Evolutionary conservation across 768 basidiomycete species (phyloP).

Genomic region (Mrakia blollopis): DNA sequence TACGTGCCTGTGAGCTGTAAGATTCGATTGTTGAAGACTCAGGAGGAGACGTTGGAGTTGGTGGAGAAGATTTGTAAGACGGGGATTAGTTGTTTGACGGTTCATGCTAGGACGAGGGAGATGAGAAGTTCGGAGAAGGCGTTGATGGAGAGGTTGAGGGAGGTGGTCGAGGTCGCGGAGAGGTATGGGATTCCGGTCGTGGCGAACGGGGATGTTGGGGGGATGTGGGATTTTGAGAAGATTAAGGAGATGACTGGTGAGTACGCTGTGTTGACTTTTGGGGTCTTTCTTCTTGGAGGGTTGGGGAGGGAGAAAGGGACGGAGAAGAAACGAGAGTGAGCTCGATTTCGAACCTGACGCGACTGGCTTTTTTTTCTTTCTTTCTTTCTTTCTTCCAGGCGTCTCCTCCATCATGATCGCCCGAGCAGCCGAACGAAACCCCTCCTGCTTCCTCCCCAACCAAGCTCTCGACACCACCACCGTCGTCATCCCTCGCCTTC

Average conservation of each 20-base stretch:
- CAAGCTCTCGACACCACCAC: conserved; percentile 65
- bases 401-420: conserved; percentile 96
- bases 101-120: conserved; percentile 88
- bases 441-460: conserved; percentile 70
- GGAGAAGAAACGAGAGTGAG: not conserved
- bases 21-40: conserved; percentile 78
- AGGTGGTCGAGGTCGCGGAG: conserved; percentile 75
- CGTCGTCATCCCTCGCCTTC: conserved; percentile 64
- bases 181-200: conserved; percentile 74
- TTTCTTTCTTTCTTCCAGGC: conserved; percentile 47
- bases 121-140: conserved; percentile 83
- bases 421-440: conserved; percentile 87
- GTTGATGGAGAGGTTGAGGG: conserved; percentile 66
- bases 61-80: conserved; percentile 81
- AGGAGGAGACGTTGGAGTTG: conserved; percentile 83
- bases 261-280: conserved; percentile 32
- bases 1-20: conserved; percentile 89
- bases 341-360: not conserved
- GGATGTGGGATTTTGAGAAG: conserved; percentile 69
- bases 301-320: not conserved
- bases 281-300: not conserved
- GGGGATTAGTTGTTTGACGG: conserved; percentile 81
- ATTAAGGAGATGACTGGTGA: conserved; percentile 70
- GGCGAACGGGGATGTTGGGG: conserved; percentile 87
- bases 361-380: not conserved